These are phyloP conservation scores for Chaetoceros tenuissimus DNA, from an alignment of 108 stramenopile genomes.

Conservation along the genomic window DNA sequence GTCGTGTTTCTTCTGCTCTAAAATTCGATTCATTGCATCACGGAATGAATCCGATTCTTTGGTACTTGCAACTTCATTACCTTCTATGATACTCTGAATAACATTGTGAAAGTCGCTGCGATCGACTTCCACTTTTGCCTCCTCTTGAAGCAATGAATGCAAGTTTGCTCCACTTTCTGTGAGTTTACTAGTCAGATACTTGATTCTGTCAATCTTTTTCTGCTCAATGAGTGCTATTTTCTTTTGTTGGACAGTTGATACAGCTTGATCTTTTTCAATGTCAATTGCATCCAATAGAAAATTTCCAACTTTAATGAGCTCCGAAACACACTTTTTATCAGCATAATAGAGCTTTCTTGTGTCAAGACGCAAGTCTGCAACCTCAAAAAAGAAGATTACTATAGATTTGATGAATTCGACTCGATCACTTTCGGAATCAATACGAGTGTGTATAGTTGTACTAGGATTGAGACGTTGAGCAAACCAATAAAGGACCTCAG, in stretches of 20 bases:
- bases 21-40: slow-evolving; percentile 4
- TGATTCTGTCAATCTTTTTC: slow-evolving; percentile 8
- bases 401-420: slow-evolving; percentile 61
- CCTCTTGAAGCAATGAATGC: background rate
- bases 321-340: slow-evolving; percentile 68
- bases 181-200: background rate
- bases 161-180: background rate
- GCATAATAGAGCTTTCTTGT: slow-evolving; percentile 69
- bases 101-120: background rate
- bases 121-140: background rate
- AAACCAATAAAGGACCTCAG: too few species aligned
- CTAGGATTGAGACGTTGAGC: too few species aligned
- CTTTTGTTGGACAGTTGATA: slow-evolving; percentile 6
- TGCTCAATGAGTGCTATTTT: slow-evolving; percentile 3
- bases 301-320: slow-evolving; percentile 56
- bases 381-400: slow-evolving; percentile 18
- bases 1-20: slow-evolving; percentile 15
- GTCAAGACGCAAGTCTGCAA: slow-evolving; percentile 48
- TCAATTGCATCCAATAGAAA: slow-evolving; percentile 38
- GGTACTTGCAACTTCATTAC: background rate
- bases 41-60: background rate
- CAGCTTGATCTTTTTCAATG: slow-evolving; percentile 7
- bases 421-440: slow-evolving; percentile 49
- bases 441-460: too few species aligned
- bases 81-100: too few species aligned